Evolutionary conservation across 202 grass and related monocot species (phyloP).

Genomic region (Zoysia matrella): DNA sequence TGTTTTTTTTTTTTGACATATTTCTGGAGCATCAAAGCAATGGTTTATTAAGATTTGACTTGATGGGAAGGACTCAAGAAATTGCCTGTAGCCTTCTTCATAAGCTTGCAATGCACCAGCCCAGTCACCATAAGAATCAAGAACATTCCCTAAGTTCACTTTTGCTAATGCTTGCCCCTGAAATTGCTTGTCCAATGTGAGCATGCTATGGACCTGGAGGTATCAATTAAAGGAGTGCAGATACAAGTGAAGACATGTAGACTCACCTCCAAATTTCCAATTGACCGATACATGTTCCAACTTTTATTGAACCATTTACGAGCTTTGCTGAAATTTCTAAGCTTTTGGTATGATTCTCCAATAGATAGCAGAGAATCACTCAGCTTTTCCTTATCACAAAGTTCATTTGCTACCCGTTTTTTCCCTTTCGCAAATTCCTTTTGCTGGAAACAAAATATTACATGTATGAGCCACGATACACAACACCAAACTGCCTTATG

Average conservation of each 20-base stretch:
- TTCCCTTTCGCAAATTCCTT: slow-evolving; percentile 82
- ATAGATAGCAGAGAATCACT: slow-evolving; percentile 73
- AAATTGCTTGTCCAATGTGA: slow-evolving; percentile 31
- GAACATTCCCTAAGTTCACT: slow-evolving; percentile 89
- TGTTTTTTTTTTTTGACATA: background rate
- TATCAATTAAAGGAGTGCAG: slow-evolving; percentile 23
- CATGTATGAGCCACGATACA: slow-evolving; percentile 37
- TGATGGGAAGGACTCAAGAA: slow-evolving; percentile 25
- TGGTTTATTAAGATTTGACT: slow-evolving; percentile 1
- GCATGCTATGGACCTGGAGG: slow-evolving; percentile 22
- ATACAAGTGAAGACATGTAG: slow-evolving; percentile 28
- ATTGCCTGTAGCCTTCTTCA: slow-evolving; percentile 95
- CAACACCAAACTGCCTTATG: slow-evolving; percentile 2
- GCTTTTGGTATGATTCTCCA: slow-evolving; percentile 89
- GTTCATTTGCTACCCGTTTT: slow-evolving; percentile 70
- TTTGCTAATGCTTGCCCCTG: slow-evolving; percentile 97
- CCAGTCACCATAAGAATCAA: slow-evolving; percentile 85
- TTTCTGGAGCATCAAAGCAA: slow-evolving; percentile 31
- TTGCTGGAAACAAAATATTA: slow-evolving; percentile 67
- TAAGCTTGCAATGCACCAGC: slow-evolving; percentile 77
- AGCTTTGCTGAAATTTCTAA: slow-evolving; percentile 87
- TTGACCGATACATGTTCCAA: slow-evolving; percentile 70
- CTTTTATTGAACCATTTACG: slow-evolving; percentile 91
- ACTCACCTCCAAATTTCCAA: slow-evolving; percentile 82
- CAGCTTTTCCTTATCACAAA: slow-evolving; percentile 81